These are phyloP conservation scores for Aureobasidium sp. DNA, from an alignment of 2,329 filamentous ascomycete genomes.

Conservation along the genomic window DNA sequence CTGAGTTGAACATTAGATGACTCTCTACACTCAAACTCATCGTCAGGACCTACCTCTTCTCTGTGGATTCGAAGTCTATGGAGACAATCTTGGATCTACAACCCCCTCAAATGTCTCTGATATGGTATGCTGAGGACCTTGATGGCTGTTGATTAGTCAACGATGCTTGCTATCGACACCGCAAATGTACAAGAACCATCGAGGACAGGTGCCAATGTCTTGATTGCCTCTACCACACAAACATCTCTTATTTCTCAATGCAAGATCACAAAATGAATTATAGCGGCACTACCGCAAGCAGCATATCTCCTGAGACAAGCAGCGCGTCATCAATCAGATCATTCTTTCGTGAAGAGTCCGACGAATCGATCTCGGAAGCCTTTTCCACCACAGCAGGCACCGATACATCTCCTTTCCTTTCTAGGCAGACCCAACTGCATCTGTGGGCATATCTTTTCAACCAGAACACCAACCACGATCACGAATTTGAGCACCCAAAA, in stretches of 20 bases:
- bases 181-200: not conserved
- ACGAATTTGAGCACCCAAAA: not conserved
- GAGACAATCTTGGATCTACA: not conserved
- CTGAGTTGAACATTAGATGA: not conserved
- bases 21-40: not conserved
- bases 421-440: not conserved
- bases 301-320: not conserved
- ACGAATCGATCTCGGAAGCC: not conserved
- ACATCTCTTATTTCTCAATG: not conserved
- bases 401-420: not conserved
- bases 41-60: not conserved
- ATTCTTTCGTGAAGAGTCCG: not conserved
- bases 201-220: not conserved
- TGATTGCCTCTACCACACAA: not conserved
- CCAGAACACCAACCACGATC: not conserved
- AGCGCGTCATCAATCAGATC: not conserved
- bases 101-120: not conserved
- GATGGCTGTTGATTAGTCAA: not conserved
- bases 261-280: not conserved
- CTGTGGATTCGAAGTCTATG: not conserved
- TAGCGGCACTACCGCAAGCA: not conserved
- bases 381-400: not conserved
- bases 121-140: not conserved
- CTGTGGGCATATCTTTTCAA: not conserved
- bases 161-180: not conserved